A percentile compares a stretch with the other conserved stretches of the same genome.
Evolutionary conservation across 345 rosid genomes (phyloP).

Genomic region (Mangifera indica): DNA sequence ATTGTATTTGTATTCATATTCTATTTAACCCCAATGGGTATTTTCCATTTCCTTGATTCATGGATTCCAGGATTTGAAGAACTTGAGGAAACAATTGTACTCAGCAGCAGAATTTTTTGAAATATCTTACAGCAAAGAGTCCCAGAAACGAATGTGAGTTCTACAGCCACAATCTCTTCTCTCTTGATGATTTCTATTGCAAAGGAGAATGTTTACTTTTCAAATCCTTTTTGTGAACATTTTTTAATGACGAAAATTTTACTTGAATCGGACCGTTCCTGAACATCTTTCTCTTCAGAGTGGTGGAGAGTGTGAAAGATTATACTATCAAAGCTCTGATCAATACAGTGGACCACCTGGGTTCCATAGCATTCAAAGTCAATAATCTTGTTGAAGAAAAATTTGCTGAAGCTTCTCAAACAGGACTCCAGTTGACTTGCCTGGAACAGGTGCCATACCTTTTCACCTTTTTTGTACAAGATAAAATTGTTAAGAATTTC

Average conservation of each 20-base stretch:
- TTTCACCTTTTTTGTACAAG: too few relatives aligned
- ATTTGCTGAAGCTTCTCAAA: conserved; percentile 42
- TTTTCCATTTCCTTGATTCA: conserved; percentile 8
- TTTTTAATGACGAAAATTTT: conserved; percentile 37
- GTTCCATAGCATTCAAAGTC: conserved; percentile 73
- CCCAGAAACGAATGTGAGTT: conserved; percentile 65
- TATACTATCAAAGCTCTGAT: conserved; percentile 71
- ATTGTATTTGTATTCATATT: neutral
- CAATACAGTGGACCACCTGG: conserved; percentile 84
- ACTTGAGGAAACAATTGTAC: conserved; percentile 66
- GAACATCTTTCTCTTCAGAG: conserved; percentile 37
- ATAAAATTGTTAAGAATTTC: too few relatives aligned
- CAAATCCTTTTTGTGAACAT: neutral
- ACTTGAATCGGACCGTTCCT: too few relatives aligned
- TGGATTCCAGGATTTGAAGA: conserved; percentile 92
- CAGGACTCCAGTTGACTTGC: conserved; percentile 54
- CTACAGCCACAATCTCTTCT: neutral
- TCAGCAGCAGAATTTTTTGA: conserved; percentile 90
- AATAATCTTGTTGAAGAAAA: conserved; percentile 50
- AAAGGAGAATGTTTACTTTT: neutral
- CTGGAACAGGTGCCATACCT: conserved; percentile 53
- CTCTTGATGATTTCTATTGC: neutral
- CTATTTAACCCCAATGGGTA: neutral
- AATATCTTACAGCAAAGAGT: conserved; percentile 50
- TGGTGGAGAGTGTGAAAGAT: conserved; percentile 64